Evolutionary conservation across 2,329 filamentous ascomycete species (phyloP).

Genomic region (Alternaria triticina): DNA sequence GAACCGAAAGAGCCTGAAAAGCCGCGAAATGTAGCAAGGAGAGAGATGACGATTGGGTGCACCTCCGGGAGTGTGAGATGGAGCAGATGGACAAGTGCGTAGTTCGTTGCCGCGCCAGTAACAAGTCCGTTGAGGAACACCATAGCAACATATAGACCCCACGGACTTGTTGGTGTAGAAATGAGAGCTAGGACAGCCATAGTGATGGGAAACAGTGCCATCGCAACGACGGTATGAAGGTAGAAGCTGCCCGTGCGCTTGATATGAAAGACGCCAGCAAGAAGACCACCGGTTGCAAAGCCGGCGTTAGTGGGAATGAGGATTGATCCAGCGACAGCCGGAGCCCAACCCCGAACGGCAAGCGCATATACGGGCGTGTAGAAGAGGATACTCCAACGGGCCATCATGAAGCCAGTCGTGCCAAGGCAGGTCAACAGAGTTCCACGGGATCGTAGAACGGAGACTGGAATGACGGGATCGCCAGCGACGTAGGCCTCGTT

Average conservation of each 20-base stretch:
- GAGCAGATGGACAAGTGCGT: conserved; percentile 79
- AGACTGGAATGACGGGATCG: conserved; percentile 77
- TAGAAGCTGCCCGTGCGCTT: conserved; percentile 76
- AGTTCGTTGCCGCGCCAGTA: conserved; percentile 77
- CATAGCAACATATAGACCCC: conserved; percentile 62
- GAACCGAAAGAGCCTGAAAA: conserved; percentile 84
- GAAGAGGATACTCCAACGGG: conserved; percentile 81
- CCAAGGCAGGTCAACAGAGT: conserved; percentile 75
- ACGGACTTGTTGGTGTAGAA: conserved; percentile 60
- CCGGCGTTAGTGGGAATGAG: conserved; percentile 82
- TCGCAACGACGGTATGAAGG: conserved; percentile 65
- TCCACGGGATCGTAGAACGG: conserved; percentile 71
- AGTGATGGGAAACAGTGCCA: conserved; percentile 66
- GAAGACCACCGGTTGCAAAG: conserved; percentile 75
- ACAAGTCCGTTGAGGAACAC: conserved; percentile 75
- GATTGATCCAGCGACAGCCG: conserved; percentile 74
- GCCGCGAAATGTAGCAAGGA: conserved; percentile 80
- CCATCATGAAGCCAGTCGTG: conserved; percentile 79
- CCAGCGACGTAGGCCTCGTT: conserved; percentile 68
- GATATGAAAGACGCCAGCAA: conserved; percentile 79
- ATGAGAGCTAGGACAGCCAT: conserved; percentile 64
- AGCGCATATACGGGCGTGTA: conserved; percentile 82
- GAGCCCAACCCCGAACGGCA: conserved; percentile 72
- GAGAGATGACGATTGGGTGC: conserved; percentile 77
- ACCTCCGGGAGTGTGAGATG: conserved; percentile 71